phyloP scores from a whole-genome alignment of 768 basidiomycete species.

The Floccularia luteovirens region DNA sequence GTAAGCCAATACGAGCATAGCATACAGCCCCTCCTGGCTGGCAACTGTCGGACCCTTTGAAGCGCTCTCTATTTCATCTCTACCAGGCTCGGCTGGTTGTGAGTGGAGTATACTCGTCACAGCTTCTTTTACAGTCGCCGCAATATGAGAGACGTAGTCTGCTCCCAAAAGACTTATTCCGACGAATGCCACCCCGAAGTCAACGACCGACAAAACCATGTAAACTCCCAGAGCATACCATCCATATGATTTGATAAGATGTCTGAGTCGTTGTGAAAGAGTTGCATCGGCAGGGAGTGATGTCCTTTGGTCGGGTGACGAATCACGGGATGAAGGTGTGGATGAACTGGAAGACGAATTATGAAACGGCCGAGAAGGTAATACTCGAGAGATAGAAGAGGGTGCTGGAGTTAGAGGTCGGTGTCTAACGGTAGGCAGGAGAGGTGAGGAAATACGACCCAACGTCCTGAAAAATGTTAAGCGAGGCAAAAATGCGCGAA shows the following conservation, averaged over 20 bases:
- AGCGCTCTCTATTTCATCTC: conserved; percentile 49
- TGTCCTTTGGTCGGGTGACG: conserved; percentile 9
- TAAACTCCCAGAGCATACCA: conserved; percentile 96
- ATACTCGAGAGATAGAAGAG: conserved; percentile 22
- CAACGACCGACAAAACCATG: conserved; percentile 59
- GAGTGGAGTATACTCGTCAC: conserved; percentile 36
- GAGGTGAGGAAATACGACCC: conserved; percentile 33
- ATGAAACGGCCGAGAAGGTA: conserved; percentile 40
- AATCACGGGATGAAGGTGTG: conserved; percentile 16
- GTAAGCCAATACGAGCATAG: conserved; percentile 90
- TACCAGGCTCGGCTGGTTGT: conserved; percentile 57
- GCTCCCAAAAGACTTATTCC: conserved; percentile 85
- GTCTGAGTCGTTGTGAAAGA: conserved; percentile 66
- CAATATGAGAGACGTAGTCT: conserved; percentile 74
- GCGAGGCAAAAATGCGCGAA: conserved; percentile 33
- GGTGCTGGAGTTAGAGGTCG: conserved; percentile 17
- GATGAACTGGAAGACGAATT: conserved; percentile 22
- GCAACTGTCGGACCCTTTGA: conserved; percentile 13
- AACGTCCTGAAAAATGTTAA: conserved; percentile 37
- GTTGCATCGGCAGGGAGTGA: conserved; percentile 42
- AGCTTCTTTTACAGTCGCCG: conserved; percentile 46
- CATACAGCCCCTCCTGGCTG: conserved; percentile 75
- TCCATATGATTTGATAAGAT: conserved; percentile 87
- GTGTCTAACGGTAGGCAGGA: conserved; percentile 38
- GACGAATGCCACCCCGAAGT: conserved; percentile 81